Base-by-base conservation (phyloP, 1,284 basidiomycete genomes). In the Leccinum pachyderme region DNA sequence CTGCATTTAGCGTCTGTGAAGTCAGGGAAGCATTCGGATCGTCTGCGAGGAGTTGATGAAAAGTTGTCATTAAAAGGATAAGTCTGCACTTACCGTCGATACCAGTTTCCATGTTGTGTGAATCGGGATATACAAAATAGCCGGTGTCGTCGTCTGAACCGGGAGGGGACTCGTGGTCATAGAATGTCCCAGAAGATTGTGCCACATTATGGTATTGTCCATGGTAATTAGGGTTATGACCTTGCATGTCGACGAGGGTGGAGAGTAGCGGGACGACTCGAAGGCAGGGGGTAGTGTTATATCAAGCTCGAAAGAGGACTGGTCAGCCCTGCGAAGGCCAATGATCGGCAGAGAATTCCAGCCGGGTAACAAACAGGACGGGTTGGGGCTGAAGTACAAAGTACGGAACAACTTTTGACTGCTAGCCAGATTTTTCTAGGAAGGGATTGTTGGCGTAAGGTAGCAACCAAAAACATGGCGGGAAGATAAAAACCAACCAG, bases 1-100 rank as follows among this genome's bases (percentile, higher is more conserved):
- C 89, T 1, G 87, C 77, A 68, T 92, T 92, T 55, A 92, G 77
- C 15, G 87, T 84, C 72, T 92, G 89, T 4, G 81, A 81, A 15
- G 83, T 91, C 64, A 91, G 72, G 2, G 83, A 73, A 52, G 75
- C 65, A 61, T 83, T 79, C 39, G 75, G 63, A 57, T 81, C 81
- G 41, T 81, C 79, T 80, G 51, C 43, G 25, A 58, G 50, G 50
- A 52, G 49, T 52, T 65, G 52, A 63, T 59, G 45, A 28, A 49
- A 51, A 44, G 51, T 27, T 39, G 59, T 37, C 53, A 64, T 58
- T 48, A 24, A 29, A 22, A 54, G 41, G 47, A 49, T 29, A 47
- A 25, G 51, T 33, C 53, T 48, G 47, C 22, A 56, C 72, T 56
- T 51, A 80, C 81, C 80, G 59, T 81, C 80, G 24, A 62, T 47